Percentiles rank a stretch among this genome's conserved stretches.
Evolutionary conservation across 768 basidiomycete genomes (phyloP).

Genomic region (button mushroom (Agaricus bisporus)): DNA sequence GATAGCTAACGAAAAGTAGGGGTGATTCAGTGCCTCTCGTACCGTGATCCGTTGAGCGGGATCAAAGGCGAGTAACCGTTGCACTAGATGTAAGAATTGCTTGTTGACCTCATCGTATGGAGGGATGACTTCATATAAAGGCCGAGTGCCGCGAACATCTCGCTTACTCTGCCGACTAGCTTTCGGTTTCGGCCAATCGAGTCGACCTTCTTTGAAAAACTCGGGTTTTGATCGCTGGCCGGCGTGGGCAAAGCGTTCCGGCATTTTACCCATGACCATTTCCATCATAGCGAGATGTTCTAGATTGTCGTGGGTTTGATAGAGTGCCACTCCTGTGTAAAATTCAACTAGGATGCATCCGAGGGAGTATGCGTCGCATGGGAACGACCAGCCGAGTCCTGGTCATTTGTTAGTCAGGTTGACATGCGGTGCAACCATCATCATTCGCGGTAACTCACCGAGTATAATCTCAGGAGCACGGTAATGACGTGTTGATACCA

Average conservation of each 20-base stretch:
- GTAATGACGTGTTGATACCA: slow-evolving; percentile 97
- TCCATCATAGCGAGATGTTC: slow-evolving; percentile 99
- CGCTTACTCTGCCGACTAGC: slow-evolving; percentile 88
- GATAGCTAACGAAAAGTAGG: slow-evolving; percentile 71
- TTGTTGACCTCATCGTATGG: slow-evolving; percentile 67
- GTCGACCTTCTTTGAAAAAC: slow-evolving; percentile 86
- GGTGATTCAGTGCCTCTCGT: slow-evolving; percentile 80
- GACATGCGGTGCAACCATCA: slow-evolving; percentile 7
- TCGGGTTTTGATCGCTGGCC: slow-evolving; percentile 82
- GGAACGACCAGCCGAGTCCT: slow-evolving; percentile 98
- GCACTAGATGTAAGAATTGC: slow-evolving; percentile 84
- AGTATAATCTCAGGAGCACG: slow-evolving; percentile 99
- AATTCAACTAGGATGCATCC: slow-evolving; percentile 99
- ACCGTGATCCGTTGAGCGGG: slow-evolving; percentile 85
- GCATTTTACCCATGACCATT: slow-evolving; percentile 98
- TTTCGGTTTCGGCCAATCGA: slow-evolving; percentile 91
- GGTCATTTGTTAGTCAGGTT: slow-evolving; percentile 15
- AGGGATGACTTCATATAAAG: slow-evolving; percentile 83
- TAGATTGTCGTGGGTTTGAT: slow-evolving; percentile 98
- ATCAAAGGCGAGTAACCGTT: slow-evolving; percentile 84
- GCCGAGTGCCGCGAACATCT: slow-evolving; percentile 83
- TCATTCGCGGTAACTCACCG: slow-evolving; percentile 44
- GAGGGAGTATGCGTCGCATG: slow-evolving; percentile 97
- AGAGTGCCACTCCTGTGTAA: slow-evolving; percentile 95
- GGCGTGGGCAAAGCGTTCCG: slow-evolving; percentile 71